Evolutionary conservation across 371 early-diverging fungal genomes (phyloP).

Genomic region (Dichotomocladium elegans): DNA sequence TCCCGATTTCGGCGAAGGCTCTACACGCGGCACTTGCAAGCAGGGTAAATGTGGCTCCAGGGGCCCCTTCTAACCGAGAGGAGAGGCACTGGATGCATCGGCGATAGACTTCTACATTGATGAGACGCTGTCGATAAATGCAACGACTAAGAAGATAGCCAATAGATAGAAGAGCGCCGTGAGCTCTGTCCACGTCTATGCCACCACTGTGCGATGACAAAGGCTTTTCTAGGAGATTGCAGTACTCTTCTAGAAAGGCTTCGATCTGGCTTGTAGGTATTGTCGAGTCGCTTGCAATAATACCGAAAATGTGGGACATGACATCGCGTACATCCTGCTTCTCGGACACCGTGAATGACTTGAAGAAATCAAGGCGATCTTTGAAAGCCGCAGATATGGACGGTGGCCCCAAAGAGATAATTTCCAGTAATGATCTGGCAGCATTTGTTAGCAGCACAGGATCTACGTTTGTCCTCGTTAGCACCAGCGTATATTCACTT

Average conservation of each 20-base stretch:
- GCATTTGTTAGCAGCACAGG: conserved; percentile 60
- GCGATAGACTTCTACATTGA: conserved; percentile 29
- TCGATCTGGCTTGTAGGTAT: conserved; percentile 38
- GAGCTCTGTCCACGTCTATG: conserved; percentile 46
- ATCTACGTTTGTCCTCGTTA: conserved; percentile 28
- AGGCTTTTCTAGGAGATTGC: conserved; percentile 24
- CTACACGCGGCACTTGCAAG: conserved; percentile 56
- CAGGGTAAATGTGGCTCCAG: conserved; percentile 37
- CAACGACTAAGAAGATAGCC: conserved; percentile 68
- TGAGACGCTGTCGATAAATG: conserved; percentile 51
- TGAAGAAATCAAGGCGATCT: conserved; percentile 57
- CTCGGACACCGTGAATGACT: conserved; percentile 55
- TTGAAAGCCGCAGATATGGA: conserved; percentile 57
- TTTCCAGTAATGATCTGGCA: conserved; percentile 66
- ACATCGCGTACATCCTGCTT: conserved; percentile 61
- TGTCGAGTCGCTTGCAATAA: conserved; percentile 58
- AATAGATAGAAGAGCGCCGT: conserved; percentile 67
- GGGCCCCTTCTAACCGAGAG: conserved; percentile 37
- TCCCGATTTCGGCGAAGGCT: conserved; percentile 65
- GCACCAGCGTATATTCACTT: not conserved
- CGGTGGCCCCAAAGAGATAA: conserved; percentile 70
- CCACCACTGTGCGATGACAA: conserved; percentile 17
- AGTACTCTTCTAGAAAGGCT: conserved; percentile 40
- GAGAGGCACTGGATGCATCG: conserved; percentile 39
- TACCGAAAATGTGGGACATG: conserved; percentile 73